Evolutionary conservation across 768 basidiomycete species (phyloP).

Genomic region (Podaxis sp.): DNA sequence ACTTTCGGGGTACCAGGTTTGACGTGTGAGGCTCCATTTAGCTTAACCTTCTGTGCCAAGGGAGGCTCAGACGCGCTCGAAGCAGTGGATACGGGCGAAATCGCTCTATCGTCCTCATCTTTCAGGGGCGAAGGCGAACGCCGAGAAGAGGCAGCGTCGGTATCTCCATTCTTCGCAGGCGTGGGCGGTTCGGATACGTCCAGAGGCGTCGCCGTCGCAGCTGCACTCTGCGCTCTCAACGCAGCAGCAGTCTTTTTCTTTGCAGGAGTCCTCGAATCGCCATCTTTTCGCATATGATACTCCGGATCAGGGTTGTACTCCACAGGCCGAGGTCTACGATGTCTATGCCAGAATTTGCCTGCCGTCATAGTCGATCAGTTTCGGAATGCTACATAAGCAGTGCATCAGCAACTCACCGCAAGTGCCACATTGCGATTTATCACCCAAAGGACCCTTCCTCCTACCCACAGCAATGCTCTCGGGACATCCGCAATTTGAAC

Average conservation of each 20-base stretch:
- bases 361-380: slow-evolving; percentile 13
- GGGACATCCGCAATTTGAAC: slow-evolving; percentile 92
- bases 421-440: slow-evolving; percentile 88
- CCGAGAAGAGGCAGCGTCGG: slow-evolving; percentile 30
- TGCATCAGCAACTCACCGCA: slow-evolving; percentile 65
- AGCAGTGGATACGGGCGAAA: slow-evolving; percentile 70
- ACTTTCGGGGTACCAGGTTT: slow-evolving; percentile 21
- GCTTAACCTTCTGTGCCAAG: slow-evolving; percentile 64
- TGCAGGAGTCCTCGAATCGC: slow-evolving; percentile 47
- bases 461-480: slow-evolving; percentile 83
- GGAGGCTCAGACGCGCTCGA: slow-evolving; percentile 77
- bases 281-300: slow-evolving; percentile 62
- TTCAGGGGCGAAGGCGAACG: slow-evolving; percentile 22
- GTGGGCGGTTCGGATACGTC: slow-evolving; percentile 38
- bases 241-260: slow-evolving; percentile 57
- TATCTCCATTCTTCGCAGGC: slow-evolving; percentile 42
- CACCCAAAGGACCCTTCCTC: slow-evolving; percentile 86
- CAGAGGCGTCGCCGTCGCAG: slow-evolving; percentile 40
- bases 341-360: slow-evolving; percentile 92
- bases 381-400: slow-evolving; percentile 8
- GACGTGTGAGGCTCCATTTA: slow-evolving; percentile 48
- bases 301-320: slow-evolving; percentile 77
- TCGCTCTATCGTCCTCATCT: slow-evolving; percentile 56
- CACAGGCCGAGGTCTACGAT: slow-evolving; percentile 77
- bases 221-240: slow-evolving; percentile 49